Evolutionary conservation across 2,329 filamentous ascomycete genomes (phyloP).

Genomic region (Zymoseptoria ardabiliae): DNA sequence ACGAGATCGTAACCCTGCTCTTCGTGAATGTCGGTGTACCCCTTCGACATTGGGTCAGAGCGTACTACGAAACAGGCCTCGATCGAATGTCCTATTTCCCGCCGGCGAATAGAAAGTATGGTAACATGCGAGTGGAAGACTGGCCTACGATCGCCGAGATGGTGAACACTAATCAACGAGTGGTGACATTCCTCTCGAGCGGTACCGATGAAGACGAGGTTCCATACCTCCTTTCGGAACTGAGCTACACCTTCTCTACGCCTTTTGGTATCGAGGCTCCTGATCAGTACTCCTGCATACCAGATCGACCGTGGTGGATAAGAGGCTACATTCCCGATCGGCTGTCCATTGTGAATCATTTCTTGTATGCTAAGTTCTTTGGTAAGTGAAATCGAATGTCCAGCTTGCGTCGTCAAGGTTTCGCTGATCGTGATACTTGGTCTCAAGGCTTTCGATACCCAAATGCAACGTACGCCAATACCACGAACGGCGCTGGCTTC

Average conservation of each 20-base stretch:
- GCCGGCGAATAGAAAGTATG: constrained; percentile 13
- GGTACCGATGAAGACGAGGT: constrained; percentile 32
- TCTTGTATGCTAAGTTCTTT: constrained; percentile 38
- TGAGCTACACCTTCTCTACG: constrained; percentile 42
- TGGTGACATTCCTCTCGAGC: constrained; percentile 41
- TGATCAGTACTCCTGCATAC: constrained; percentile 33
- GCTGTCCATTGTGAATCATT: constrained; percentile 43
- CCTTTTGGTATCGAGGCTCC: constrained; percentile 31
- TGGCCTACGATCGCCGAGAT: constrained; percentile 40
- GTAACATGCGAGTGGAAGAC: constrained; percentile 27
- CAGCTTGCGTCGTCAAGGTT: background rate
- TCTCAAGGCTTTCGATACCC: constrained; percentile 34
- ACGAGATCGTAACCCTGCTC: constrained; percentile 23
- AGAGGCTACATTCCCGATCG: constrained; percentile 31
- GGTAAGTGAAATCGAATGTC: background rate
- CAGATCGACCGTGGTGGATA: constrained; percentile 35
- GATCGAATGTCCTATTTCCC: constrained; percentile 38
- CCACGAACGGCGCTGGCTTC: constrained; percentile 37
- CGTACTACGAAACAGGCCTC: constrained; percentile 47
- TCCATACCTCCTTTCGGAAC: constrained; percentile 33
- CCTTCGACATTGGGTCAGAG: constrained; percentile 37
- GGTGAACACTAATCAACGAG: constrained; percentile 35
- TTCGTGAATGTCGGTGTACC: constrained; percentile 37
- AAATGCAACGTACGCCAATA: constrained; percentile 33
- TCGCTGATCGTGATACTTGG: background rate